Evolutionary conservation across 805 yeast genomes (phyloP), one percentile per base, ranked within the genome.

Genomic region (Lipomyces mesembrius): DNA sequence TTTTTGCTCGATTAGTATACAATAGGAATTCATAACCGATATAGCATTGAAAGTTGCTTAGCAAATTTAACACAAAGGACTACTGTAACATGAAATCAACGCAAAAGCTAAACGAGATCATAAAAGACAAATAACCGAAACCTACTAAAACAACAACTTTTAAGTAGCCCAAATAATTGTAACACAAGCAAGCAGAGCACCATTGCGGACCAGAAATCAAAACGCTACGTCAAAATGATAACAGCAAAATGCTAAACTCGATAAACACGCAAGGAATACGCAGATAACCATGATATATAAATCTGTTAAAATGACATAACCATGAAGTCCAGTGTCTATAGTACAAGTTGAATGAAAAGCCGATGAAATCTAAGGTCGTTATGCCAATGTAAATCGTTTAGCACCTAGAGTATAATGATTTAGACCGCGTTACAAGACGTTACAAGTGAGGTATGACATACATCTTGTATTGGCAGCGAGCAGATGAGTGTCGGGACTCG

Each of bases 381-480:
- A 17, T 6, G 49, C 49, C n/a, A n/a, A 43, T 43, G 20, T 17
- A 43, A 12, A 17, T n/a, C 9, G 22, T 43, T 43, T 43, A 43
- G 20, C 49, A 43, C 49, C 49, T 43, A 43, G 20, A 43, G 22
- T n/a, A 17, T 43, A 7, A 43, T 9, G 20, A 7, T n/a, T 17
- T 43, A 43, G 9, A 17, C 20, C 32, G 7, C 32, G 32, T 29
- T 43, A 17, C 3, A 7, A 43, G n/a, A 43, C 9, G 9, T 6
- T n/a, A 43, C 22, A 3, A 43, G 8, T 8, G 22, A n/a, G 8
- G 49, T 1, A n/a, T n/a, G 9, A 58, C 63, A 53, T 64, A 69
- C 72, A 69, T 69, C 17, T 60, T 52, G 63, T 60, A 69, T n/a
- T 68, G 59, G 57, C 62, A 56, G 29, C 29, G 37, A 3, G 65